Conservation (phyloP, 1,139 yeast genomes). For the Pichia sp. region DNA sequence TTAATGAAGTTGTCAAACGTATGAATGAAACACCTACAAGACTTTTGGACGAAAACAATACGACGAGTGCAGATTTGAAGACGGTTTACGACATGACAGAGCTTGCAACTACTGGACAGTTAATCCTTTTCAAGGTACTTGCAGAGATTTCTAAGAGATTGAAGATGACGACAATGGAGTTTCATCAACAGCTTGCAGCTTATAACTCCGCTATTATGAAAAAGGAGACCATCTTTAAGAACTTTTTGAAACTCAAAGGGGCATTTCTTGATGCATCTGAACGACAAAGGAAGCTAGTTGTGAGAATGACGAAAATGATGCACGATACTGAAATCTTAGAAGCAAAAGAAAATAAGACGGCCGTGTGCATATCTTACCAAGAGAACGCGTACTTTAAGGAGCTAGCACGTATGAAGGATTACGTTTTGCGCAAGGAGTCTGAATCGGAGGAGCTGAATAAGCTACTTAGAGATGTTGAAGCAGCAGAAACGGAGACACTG, state of each 20-base stretch:
- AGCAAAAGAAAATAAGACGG: slow-evolving; percentile 6
- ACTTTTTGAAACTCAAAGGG: slow-evolving; percentile 6
- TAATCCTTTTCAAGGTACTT: slow-evolving; percentile 16
- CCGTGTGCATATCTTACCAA: slow-evolving; percentile 18
- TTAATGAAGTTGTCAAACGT: slow-evolving; percentile 12
- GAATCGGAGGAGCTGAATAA: slow-evolving; percentile 12
- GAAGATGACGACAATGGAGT: slow-evolving; percentile 17
- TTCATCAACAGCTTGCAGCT: slow-evolving; percentile 20
- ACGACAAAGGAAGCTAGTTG: slow-evolving; percentile 16
- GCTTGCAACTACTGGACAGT: slow-evolving; percentile 12
- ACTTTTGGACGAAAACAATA: slow-evolving; percentile 10
- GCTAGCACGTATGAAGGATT: slow-evolving; percentile 16
- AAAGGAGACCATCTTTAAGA: slow-evolving; percentile 6
- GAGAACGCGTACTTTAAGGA: slow-evolving; percentile 21
- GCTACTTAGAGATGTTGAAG: slow-evolving; percentile 12
- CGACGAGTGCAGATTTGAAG: slow-evolving; percentile 13
- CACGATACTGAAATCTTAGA: slow-evolving; percentile 10
- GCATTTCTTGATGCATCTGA: slow-evolving; percentile 10
- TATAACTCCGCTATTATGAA: slow-evolving; percentile 11
- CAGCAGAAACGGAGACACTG: slow-evolving; percentile 13
- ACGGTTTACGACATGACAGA: slow-evolving; percentile 15
- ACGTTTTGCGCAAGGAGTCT: slow-evolving; percentile 15
- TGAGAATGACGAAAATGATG: slow-evolving; percentile 12
- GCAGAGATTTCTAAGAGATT: slow-evolving; percentile 16
- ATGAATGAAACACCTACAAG: slow-evolving; percentile 8